These are phyloP conservation scores for Calonectria pseudoreteaudii DNA, from an alignment of 2,329 filamentous ascomycete genomes.

Conservation along the genomic window DNA sequence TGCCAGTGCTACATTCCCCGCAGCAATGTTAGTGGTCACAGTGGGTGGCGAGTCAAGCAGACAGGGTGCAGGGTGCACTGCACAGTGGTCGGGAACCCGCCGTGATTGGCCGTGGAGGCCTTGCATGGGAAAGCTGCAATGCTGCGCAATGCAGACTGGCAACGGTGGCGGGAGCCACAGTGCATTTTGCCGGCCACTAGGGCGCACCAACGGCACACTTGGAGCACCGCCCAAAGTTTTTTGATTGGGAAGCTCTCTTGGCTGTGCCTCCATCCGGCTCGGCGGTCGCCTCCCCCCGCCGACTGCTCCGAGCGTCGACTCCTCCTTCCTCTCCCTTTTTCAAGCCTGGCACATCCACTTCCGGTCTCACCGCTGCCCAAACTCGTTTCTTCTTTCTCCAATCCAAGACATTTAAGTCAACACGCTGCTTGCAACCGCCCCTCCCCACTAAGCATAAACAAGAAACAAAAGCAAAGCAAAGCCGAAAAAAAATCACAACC, in stretches of 20 bases:
- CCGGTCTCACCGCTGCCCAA: conserved; percentile 29
- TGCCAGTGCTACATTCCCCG: background rate
- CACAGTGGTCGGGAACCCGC: conserved; percentile 3
- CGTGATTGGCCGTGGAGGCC: conserved; percentile 2
- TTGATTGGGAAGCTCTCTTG: conserved; percentile 2
- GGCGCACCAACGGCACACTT: conserved; percentile 9
- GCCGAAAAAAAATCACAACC: background rate
- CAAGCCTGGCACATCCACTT: conserved; percentile 20
- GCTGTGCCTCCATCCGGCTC: background rate
- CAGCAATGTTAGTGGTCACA: conserved; percentile 4
- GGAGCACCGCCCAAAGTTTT: conserved; percentile 8
- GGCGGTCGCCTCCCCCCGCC: conserved; percentile 6
- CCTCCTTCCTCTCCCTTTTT: conserved; percentile 14
- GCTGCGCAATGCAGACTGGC: background rate
- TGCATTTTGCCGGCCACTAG: conserved; percentile 13
- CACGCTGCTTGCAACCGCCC: conserved; percentile 11
- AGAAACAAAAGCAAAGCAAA: background rate
- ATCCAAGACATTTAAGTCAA: conserved; percentile 18
- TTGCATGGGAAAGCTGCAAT: background rate
- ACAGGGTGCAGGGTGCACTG: background rate
- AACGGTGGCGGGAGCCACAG: conserved; percentile 17
- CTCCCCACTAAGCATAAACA: background rate
- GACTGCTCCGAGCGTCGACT: conserved; percentile 21
- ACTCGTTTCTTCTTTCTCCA: conserved; percentile 2
- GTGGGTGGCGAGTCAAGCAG: background rate